Conservation (phyloP, 208 protist species). For the Wallacemonas sp. region DNA sequence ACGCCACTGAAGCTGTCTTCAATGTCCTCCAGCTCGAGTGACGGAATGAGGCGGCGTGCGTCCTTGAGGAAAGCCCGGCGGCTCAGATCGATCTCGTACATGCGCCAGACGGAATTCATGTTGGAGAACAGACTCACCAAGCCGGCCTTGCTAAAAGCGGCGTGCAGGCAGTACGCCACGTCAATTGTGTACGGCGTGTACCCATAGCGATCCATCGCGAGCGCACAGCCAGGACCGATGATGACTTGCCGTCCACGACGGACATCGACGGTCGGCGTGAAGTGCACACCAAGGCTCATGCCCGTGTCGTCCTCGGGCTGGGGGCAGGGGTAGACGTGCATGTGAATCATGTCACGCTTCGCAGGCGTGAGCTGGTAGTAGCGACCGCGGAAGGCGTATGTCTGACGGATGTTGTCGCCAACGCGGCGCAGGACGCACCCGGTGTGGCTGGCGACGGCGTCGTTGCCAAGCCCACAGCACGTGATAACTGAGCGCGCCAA, state of each 20-base stretch:
- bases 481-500: conserved; percentile 42
- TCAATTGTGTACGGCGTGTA: conserved; percentile 54
- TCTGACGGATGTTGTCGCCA: conserved; percentile 32
- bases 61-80: conserved; percentile 35
- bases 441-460: conserved; percentile 30
- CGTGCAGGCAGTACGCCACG: conserved; percentile 33
- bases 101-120: conserved; percentile 26
- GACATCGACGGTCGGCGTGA: conserved; percentile 54
- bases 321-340: conserved; percentile 47
- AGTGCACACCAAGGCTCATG: conserved; percentile 53
- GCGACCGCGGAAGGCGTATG: conserved; percentile 46
- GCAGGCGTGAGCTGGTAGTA: conserved; percentile 51
- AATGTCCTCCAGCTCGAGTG: conserved; percentile 33
- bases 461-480: conserved; percentile 59
- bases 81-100: conserved; percentile 35
- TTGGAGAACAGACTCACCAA: conserved; percentile 38
- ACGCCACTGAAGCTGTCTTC: conserved; percentile 50
- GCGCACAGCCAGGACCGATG: conserved; percentile 49
- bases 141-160: conserved; percentile 32
- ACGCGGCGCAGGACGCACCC: conserved; percentile 21
- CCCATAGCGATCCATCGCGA: conserved; percentile 47
- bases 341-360: conserved; percentile 36
- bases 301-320: conserved; percentile 31
- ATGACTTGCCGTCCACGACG: conserved; percentile 49
- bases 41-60: conserved; percentile 39